A percentile compares a stretch with the other conserved stretches of the same genome.
These are phyloP conservation scores for Phlebiopsis flavidoalba DNA, from an alignment of 768 basidiomycete genomes.

Conservation along the genomic window DNA sequence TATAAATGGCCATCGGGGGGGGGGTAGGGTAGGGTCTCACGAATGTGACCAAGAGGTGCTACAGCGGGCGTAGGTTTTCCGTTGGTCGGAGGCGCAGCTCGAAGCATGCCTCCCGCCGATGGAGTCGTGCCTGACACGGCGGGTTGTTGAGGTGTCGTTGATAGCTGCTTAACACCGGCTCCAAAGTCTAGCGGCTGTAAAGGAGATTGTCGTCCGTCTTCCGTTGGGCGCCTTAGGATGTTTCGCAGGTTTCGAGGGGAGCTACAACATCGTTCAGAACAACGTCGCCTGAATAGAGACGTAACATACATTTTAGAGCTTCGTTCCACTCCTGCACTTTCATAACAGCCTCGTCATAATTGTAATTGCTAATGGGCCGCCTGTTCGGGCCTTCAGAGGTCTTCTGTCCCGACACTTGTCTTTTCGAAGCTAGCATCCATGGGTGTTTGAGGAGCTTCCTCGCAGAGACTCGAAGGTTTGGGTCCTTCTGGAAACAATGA, in stretches of 20 bases:
- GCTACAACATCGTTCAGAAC: conserved; percentile 37
- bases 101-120: neutral
- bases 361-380: conserved; percentile 71
- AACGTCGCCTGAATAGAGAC: conserved; percentile 4
- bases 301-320: conserved; percentile 73
- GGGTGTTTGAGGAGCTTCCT: conserved; percentile 90
- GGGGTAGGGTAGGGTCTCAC: conserved; percentile 39
- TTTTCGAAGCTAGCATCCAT: conserved; percentile 89
- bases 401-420: conserved; percentile 52
- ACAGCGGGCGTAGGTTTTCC: conserved; percentile 10
- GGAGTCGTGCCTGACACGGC: too few relatives aligned
- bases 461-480: conserved; percentile 89
- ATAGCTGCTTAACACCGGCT: conserved; percentile 3
- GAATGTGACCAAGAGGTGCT: conserved; percentile 17
- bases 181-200: conserved; percentile 13
- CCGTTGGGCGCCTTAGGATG: conserved; percentile 38
- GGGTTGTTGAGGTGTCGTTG: neutral
- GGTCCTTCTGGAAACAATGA: conserved; percentile 98
- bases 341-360: conserved; percentile 90
- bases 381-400: conserved; percentile 29
- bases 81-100: neutral
- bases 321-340: conserved; percentile 99
- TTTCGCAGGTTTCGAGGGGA: conserved; percentile 70
- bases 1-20: conserved; percentile 58
- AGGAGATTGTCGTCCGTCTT: conserved; percentile 37